A percentile compares a stretch with the other conserved stretches of the same genome.
These are phyloP conservation scores for Huntiella bhutanensis DNA, from an alignment of 2,329 filamentous ascomycete genomes.

Conservation along the genomic window DNA sequence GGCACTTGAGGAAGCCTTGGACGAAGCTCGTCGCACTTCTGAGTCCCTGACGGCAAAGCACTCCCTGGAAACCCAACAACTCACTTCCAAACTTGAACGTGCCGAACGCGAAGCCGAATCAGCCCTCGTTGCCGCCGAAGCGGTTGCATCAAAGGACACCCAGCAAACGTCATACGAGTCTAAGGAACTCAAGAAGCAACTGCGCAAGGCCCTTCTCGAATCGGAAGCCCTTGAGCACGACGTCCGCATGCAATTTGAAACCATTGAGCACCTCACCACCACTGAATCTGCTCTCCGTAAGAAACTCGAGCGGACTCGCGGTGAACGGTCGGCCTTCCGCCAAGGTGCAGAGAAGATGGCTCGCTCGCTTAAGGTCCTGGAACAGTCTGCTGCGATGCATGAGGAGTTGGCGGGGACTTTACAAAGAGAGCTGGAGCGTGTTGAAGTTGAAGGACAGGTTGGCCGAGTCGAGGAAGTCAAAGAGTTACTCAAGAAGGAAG, in stretches of 20 bases:
- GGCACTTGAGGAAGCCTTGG: constrained; percentile 38
- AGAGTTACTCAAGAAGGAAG: constrained; percentile 26
- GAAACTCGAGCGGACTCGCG: constrained; percentile 52
- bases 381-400: constrained; percentile 18
- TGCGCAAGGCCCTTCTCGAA: constrained; percentile 44
- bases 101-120: constrained; percentile 27
- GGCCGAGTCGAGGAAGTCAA: constrained; percentile 18
- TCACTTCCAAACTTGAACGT: constrained; percentile 31
- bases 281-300: constrained; percentile 41
- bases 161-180: constrained; percentile 30
- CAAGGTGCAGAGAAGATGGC: constrained; percentile 35
- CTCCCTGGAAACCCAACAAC: constrained; percentile 24
- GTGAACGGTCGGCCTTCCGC: constrained; percentile 40
- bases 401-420: constrained; percentile 2
- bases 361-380: constrained; percentile 29
- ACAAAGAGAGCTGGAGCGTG: constrained; percentile 14
- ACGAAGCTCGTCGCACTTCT: constrained; percentile 32
- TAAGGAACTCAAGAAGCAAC: constrained; percentile 38
- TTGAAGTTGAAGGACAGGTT: constrained; percentile 14
- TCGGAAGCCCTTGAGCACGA: constrained; percentile 53
- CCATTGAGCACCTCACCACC: constrained; percentile 35
- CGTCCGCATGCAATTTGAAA: constrained; percentile 47
- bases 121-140: constrained; percentile 18
- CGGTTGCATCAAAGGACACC: constrained; percentile 15
- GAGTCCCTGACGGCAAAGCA: constrained; percentile 28